Base-by-base conservation (phyloP, 108 stramenopile species). In the Bacterosira constricta region DNA sequence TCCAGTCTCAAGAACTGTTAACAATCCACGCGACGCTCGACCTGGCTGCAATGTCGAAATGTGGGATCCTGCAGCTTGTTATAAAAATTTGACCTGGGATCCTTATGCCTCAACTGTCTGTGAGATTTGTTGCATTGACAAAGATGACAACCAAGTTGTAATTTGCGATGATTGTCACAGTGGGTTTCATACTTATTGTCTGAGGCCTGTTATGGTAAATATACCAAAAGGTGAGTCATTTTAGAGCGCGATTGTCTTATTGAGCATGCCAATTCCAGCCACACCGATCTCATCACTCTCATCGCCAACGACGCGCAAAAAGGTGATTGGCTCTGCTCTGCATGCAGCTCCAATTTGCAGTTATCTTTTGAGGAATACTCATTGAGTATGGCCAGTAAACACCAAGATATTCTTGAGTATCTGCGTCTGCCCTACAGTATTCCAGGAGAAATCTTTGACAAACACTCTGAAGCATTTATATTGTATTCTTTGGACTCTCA, bases 111-210 rank as follows among this genome's bases (percentile, higher is more conserved):
- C 61, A 2, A 63, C 66, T 50, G 69, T 77, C 31, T 80, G 79
- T 47, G 68, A 75, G 13, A 36, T 80, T 25, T 81, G 80, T 17
- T 34, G 51, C 7, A 66, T 72, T 15, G 71, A 77, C 49, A 75
- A 77, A 63, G 71, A 81, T 37, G 80, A 71, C 20, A 50, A 72
- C 32, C 63, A 66, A 61, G 77, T 77, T 42, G 78, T 82, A 38
- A 79, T 84, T 37, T 84, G 83, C 53, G 83, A 84, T 30, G 50
- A 57, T 17, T 84, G 83, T 50, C 71, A 84, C 56, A 65, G 21
- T 6, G 83, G 83, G 6, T 79, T 66, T 49, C 83, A 84, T 52
- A 75, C 75, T 15, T 84, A 83, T 55, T 83, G 83, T 51, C 27
- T 80, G 20, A 53, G 79, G 32, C 79, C 79, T 42, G 79, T 84